Base-by-base conservation (phyloP, 768 basidiomycete genomes). In the Russula sp. region DNA sequence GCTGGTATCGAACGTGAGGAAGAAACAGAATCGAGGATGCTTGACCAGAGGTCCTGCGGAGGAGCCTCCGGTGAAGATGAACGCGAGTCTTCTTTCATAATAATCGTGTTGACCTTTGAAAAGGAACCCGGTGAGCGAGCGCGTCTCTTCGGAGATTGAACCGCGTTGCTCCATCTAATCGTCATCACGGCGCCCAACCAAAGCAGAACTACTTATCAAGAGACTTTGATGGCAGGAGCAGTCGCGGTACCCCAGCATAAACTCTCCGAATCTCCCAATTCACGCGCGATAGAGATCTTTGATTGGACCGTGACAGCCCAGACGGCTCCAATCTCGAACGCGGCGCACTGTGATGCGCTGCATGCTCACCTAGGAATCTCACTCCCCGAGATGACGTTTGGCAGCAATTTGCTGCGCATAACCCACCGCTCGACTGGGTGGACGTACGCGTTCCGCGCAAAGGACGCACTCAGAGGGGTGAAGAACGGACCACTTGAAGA, bases 331-430 rank as follows among this genome's bases (percentile, higher is more conserved):
- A 95, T 94, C 69, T 89, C 90, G 25, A 87, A 86, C 69, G 87
- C 92, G 1, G 71, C 75, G 48, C 85, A 93, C 67, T 84, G 83
- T 64, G 89, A 95, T 70, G 77, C 78, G 0, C 74, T 92, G 49
- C 86, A 89, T 54, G 75, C 81, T 7, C 66, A 73, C 0, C 76
- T 91, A 5, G 84, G 86, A 2, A 78, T 98, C 29, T 90, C 96
- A 0, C 73, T 96, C 1, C 97, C 97, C 2, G 97, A 99, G 72
- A 98, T 98, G 93, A 93, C 90, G 0, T 98, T 98, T 69, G 94
- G 93, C 6, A 83, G 81, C 72, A 98, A 98, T 73, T 71, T 71
- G 16, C 78, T 99, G 9, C 75, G 78, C 4, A 74, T 98, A 29
- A 77, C 79, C 36, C 91, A 98, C 67, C 75, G 70, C 29, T 73